phyloP scores from a whole-genome alignment of 305 asterid genomes.

The Rubia peregrina region DNA sequence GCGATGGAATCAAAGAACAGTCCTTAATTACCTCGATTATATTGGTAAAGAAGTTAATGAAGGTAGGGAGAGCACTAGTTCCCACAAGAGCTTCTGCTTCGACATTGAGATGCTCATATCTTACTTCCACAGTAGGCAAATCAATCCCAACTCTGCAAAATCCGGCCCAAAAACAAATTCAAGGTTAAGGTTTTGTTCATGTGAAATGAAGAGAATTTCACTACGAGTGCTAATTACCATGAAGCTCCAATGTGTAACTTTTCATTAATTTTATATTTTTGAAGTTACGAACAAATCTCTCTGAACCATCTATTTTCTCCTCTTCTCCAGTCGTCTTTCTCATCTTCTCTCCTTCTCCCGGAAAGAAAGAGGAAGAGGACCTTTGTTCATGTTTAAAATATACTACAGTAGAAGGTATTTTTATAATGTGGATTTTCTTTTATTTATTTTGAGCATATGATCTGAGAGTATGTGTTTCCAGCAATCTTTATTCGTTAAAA shows the following conservation, averaged over 20 bases:
- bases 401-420: no score
- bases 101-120: slow-evolving; percentile 51
- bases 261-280: no score
- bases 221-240: neutral
- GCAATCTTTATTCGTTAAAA: no score
- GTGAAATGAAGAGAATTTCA: neutral
- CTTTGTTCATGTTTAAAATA: no score
- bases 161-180: neutral
- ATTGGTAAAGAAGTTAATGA: slow-evolving; percentile 38
- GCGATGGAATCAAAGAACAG: neutral
- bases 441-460: no score
- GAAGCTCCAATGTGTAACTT: neutral
- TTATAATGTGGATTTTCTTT: no score
- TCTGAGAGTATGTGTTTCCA: no score
- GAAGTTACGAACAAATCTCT: neutral
- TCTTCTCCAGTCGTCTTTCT: neutral
- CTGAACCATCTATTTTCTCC: no score
- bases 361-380: neutral
- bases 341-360: neutral
- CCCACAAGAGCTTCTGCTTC: slow-evolving; percentile 58
- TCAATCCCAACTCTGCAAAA: slow-evolving; percentile 66
- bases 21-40: slow-evolving; percentile 37
- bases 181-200: neutral
- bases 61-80: slow-evolving; percentile 55
- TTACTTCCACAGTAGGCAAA: slow-evolving; percentile 67